A percentile compares a stretch with the other conserved stretches of the same genome.
Evolutionary conservation across 2,329 filamentous ascomycete genomes (phyloP).

Genomic region (Ophiocordyceps camponoti-leonardi): DNA sequence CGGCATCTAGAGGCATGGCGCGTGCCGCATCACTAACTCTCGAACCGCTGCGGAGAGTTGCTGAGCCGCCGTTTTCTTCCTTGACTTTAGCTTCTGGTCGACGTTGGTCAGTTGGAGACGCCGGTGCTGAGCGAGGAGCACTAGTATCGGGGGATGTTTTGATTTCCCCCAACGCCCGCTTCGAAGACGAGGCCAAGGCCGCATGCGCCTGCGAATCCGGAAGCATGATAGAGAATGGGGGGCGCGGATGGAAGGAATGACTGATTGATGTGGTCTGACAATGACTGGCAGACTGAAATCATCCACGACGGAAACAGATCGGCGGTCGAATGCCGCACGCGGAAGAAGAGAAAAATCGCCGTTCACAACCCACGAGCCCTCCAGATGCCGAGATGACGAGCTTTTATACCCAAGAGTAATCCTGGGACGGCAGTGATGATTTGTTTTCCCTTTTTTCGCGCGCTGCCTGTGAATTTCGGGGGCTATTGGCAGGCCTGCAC

Average conservation of each 20-base stretch:
- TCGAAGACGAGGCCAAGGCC: conserved; percentile 8
- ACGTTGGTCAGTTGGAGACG: conserved; percentile 24
- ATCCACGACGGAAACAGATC: not conserved
- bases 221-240: not conserved
- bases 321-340: not conserved
- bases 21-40: conserved; percentile 19
- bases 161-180: conserved; percentile 13
- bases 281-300: not conserved
- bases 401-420: too few species aligned
- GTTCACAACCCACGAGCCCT: not conserved
- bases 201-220: not conserved
- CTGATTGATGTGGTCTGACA: not conserved
- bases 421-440: too few species aligned
- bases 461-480: not conserved
- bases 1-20: conserved; percentile 25
- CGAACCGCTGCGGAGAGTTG: conserved; percentile 16
- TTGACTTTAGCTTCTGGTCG: conserved; percentile 24
- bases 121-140: conserved; percentile 24
- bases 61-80: conserved; percentile 15
- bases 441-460: not conserved
- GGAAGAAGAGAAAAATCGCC: not conserved
- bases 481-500: not conserved
- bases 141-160: conserved; percentile 14
- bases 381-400: not conserved
- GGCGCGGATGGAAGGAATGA: not conserved